Base-by-base conservation (phyloP, 495 filamentous ascomycete species). In the Thozetella sp. region DNA sequence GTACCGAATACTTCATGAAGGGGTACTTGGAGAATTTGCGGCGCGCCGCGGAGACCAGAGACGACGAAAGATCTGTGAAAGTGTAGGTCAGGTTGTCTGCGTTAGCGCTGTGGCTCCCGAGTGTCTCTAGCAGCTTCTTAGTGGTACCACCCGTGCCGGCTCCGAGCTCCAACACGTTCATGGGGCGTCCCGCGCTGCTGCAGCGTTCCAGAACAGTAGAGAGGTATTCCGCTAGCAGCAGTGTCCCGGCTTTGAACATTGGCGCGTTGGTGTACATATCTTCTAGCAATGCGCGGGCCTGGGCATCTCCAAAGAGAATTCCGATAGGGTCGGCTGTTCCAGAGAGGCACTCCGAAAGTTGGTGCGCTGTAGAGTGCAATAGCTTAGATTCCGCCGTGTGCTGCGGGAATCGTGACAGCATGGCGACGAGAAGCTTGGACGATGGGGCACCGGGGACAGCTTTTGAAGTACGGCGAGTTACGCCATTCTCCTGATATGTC, bases 61-160 rank as follows among this genome's bases (percentile, higher is more conserved):
- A 69, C 1, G 62, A 24, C 12, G 77, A 77, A 13, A 80, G 45
- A 23, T 81, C 79, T 0, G 71, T 78, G 55, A 81, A 77, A 1
- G 70, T 73, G 64, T 82, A 82, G 22, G 59, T 34, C 34, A 81
- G 64, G 0, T 56, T 59, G 3, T 72, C 62, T 13, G 46, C 58
- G 30, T 6, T 37, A 6, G 30, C 6, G 30, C 30, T 37, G 15
- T 6, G 6, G 15, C 6, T 37, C 30, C n/a, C n/a, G n/a, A 37
- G 30, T 6, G 30, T 37, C 30, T 37, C 30, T 15, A 37, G 15
- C 9, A 64, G 58, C 19, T 46, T 48, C 15, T 56, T 27, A 1
- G 71, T 62, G 22, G 66, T 58, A 48, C 25, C 53, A 51, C 58
- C 76, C 54, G 67, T 76, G 10, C 76, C 76, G 4, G 77, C 52